Conservation (phyloP, 345 rosid species). For the Hevea brasiliensis region DNA sequence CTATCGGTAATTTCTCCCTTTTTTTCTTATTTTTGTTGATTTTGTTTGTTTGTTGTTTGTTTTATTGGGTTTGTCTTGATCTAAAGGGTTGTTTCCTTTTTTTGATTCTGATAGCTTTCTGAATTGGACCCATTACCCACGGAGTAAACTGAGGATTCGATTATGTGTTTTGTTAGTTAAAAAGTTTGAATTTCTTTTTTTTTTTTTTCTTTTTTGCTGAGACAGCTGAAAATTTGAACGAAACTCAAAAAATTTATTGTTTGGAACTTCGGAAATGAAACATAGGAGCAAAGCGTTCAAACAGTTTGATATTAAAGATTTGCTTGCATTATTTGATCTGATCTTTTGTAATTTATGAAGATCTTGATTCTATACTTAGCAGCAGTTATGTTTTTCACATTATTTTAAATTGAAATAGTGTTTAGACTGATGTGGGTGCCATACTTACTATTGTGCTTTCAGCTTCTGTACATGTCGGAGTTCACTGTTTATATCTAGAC, state of each 20-base stretch:
- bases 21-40: background rate
- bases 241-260: background rate
- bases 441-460: background rate
- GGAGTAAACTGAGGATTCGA: background rate
- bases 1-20: slow-evolving; percentile 48
- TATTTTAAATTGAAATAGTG: no score
- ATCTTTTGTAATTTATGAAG: background rate
- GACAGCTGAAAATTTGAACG: background rate
- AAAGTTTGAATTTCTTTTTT: slow-evolving; percentile 9
- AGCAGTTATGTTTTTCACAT: no score
- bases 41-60: slow-evolving; percentile 8
- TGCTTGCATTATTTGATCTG: background rate
- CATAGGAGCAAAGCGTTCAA: background rate
- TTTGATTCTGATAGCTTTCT: slow-evolving; percentile 19
- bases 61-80: slow-evolving; percentile 26
- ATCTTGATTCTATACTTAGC: background rate
- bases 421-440: background rate
- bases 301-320: background rate
- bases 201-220: slow-evolving; percentile 14
- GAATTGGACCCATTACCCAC: background rate
- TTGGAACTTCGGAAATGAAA: background rate
- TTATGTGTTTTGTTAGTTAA: background rate
- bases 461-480: background rate
- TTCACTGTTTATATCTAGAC: background rate
- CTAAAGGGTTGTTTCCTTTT: background rate